Base-by-base conservation (phyloP, 139 green algal species). In the Coelastrella sp. region DNA sequence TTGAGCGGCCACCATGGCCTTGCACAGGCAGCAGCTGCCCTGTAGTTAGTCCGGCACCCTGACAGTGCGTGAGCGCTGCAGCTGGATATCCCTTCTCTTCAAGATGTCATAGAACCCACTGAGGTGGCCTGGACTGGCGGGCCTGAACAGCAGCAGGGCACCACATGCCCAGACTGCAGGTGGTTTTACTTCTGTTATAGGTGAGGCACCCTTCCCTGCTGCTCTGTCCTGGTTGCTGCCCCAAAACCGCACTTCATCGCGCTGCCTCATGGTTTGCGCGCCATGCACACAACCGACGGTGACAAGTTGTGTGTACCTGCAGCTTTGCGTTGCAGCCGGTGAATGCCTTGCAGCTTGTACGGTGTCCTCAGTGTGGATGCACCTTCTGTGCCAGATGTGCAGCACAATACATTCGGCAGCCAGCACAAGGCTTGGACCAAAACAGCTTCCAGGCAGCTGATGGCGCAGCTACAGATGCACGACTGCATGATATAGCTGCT, bases 91-190 rank as follows among this genome's bases (percentile, higher is more conserved):
- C 11, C 10, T 71, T 19, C 61, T 10, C 61, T 71, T 71, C 8
- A 19, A 13, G 10, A 71, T 10, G 61, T 71, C 61, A 71, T 13
- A 10, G 61, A 71, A 71, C 8, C 61, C 10, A 10, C 61, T 19
- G 61, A 71, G 11, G 11, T 71, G 8, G 61, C 61, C 10, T 71
- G 8, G 61, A 17, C 19, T 23, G 20, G 22, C 11, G 6, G 11
- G 13, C 47, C 4, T 68, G 47, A 4, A 32, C 77, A 71, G 11
- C 56, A 32, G 54, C 77, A 8, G 5, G 47, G 54, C 47, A 17
- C 11, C 5, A 16, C n/a, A 75, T 87, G 81, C 32, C 81, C 81
- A 22, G 81, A 66, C 81, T 87, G 81, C 81, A 77, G 81, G 81
- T 87, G 23, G 32, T 47, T 47, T 47, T 47, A 47, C 32, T 47